A percentile compares a stretch with the other conserved stretches of the same genome.
phyloP scores from a whole-genome alignment of 2,329 filamentous ascomycete genomes.

The Clonostachys chloroleuca region DNA sequence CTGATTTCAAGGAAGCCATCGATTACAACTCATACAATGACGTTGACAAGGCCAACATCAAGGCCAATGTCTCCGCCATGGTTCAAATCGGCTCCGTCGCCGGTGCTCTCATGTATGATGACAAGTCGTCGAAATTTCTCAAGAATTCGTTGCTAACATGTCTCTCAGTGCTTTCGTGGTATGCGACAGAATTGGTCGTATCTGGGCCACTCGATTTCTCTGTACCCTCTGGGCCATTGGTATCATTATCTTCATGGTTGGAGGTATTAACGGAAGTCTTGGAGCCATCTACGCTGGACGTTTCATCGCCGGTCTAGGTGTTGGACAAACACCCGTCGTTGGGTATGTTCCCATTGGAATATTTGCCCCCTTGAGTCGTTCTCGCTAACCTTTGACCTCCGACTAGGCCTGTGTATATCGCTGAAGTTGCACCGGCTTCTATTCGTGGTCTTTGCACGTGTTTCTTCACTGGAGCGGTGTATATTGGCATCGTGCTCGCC shows the following conservation, averaged over 20 bases:
- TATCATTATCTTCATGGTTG: constrained; percentile 53
- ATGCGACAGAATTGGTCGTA: constrained; percentile 57
- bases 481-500: constrained; percentile 72
- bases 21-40: constrained; percentile 46
- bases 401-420: constrained; percentile 60
- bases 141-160: not conserved
- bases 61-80: constrained; percentile 76
- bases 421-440: constrained; percentile 65
- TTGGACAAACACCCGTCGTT: constrained; percentile 64
- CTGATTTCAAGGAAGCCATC: constrained; percentile 58
- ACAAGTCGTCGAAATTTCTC: constrained; percentile 1
- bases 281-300: constrained; percentile 59
- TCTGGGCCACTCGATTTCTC: constrained; percentile 56
- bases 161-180: constrained; percentile 47
- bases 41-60: constrained; percentile 59
- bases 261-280: constrained; percentile 43
- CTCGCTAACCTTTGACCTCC: not conserved
- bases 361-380: not conserved
- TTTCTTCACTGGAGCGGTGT: constrained; percentile 52
- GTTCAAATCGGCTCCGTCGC: constrained; percentile 74
- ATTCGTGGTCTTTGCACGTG: constrained; percentile 70
- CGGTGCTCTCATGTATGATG: constrained; percentile 54
- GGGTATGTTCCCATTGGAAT: constrained; percentile 24
- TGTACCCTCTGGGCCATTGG: constrained; percentile 54
- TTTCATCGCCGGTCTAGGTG: constrained; percentile 62